Base-by-base conservation (phyloP, 371 early-diverging fungal species). In the Mortierella sp. region DNA sequence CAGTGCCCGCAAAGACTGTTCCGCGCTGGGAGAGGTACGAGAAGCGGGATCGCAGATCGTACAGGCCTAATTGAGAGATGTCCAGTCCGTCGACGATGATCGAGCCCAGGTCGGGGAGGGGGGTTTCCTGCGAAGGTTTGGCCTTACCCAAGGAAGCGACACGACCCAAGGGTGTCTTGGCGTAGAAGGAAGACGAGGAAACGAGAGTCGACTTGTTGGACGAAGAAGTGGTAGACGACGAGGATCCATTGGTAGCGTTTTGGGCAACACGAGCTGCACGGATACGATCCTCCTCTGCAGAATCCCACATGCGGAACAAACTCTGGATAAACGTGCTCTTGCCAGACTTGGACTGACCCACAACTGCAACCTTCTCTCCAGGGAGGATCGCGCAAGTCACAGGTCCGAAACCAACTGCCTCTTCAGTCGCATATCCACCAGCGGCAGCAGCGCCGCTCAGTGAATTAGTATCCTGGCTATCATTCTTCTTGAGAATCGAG, bases 1-100 rank as follows among this genome's bases (percentile, higher is more conserved):
- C 87, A 24, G 87, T 86, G 35, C 87, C 87, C 18, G 82, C 87
- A 79, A 86, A 77, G 75, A 86, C 73, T 0, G 87, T 82, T 4
- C 87, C 82, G 16, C 87, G 87, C 41, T 77, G 82, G 5, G 82
- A 77, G 51, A 86, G 55, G 51, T 82, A 77, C 21, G 72, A 71
- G 24, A 86, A 65, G 1, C 82, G 75, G 5, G 87, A 80, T 51
- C 87, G 68, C 4, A 86, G 72, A 8, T 82, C 82, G 3, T 51
- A 55, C 10, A 86, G 55, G 4, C 87, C 87, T 27, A 86, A 29
- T 32, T 82, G 79, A 21, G 71, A 60, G 60, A 86, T 82, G 48
- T 82, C 80, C 27, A 77, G 65, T 4, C 87, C 87, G 51, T 86
- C 87, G n/a, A 86, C 77, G 24, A 54, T 70, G 74, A 86, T 82